Evolutionary conservation across 176 grass and related monocot species (phyloP), one percentile per base, ranked within the genome.

Genomic region (Phoenix dactylifera): DNA sequence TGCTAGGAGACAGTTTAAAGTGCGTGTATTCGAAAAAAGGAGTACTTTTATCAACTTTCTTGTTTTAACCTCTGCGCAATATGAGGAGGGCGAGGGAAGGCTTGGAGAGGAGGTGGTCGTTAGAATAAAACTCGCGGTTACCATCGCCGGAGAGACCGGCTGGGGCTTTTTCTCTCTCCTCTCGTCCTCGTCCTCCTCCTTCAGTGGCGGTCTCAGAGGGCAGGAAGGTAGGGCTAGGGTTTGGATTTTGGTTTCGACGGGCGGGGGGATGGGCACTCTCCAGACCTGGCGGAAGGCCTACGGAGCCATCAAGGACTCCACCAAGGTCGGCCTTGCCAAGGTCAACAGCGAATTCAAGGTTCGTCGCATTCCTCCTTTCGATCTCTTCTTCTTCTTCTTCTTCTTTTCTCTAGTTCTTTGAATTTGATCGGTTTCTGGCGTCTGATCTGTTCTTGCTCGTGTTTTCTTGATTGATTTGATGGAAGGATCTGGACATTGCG

Each of bases 261-360:
- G 63, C 48, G 57, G 81, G 55, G 60, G 50, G 60, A 82, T 82
- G 79, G 65, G 59, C 55, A 67, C 71, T 16, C 35, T 44, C 35
- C 74, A 73, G 66, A 82, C 83, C 72, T 96, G 86, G 92, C 92
- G 92, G 55, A 90, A 90, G 80, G 92, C 86, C 80, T 88, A 88
- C 62, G 87, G 87, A 86, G 87, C 87, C 39, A 76, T 97, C 67
- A 97, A 97, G 79, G 93, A 97, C 60, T 88, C 93, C 84, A 97
- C 93, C 75, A 91, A 82, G 75, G 87, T 97, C 52, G 87, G 93
- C 72, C 93, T 97, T 59, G 93, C 93, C 58, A 97, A 97, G 66
- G 77, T 97, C 70, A 97, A 91, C 71, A 88, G 87, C 75, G 87
- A 97, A 76, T 97, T 75, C 77, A 97, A 97, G 93, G 93, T 97